Conservation (phyloP, 805 yeast genomes). For the Starmera amethionina region DNA sequence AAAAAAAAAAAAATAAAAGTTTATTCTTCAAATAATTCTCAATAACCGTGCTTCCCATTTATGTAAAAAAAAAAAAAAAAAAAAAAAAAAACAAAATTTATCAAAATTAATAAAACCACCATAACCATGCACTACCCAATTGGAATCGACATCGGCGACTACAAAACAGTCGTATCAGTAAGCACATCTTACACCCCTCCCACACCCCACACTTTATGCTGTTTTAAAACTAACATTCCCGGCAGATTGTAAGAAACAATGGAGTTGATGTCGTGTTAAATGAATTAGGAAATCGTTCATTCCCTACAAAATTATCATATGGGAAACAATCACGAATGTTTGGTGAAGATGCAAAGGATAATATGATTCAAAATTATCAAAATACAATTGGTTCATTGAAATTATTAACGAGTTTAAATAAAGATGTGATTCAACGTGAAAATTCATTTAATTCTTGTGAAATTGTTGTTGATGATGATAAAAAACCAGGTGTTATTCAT, state of each 20-base stretch:
- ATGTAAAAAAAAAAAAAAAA: too few species aligned
- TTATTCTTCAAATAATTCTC: too few species aligned
- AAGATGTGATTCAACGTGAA: constrained; percentile 48
- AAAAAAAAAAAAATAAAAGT: too few species aligned
- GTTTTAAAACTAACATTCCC: background rate
- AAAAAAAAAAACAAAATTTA: too few species aligned
- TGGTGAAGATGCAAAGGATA: constrained; percentile 74
- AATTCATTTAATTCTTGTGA: constrained; percentile 7
- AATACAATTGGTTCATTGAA: constrained; percentile 74
- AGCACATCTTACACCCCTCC: background rate
- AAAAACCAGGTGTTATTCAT: constrained; percentile 32
- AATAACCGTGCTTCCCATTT: too few species aligned
- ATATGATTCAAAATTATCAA: constrained; percentile 71
- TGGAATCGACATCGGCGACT: constrained; percentile 79
- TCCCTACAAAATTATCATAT: constrained; percentile 66
- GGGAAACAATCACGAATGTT: constrained; percentile 61
- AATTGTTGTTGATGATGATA: constrained; percentile 54
- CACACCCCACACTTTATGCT: too few species aligned
- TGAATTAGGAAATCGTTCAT: constrained; percentile 77
- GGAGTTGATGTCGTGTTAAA: constrained; percentile 81
- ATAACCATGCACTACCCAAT: constrained; percentile 39
- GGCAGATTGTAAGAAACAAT: constrained; percentile 63
- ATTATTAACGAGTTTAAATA: constrained; percentile 54
- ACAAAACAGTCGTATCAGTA: constrained; percentile 59
- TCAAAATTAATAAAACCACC: too few species aligned